A percentile compares a stretch with the other conserved stretches of the same genome.
Conservation (phyloP, 306 rosid genomes). For the Cucumis melo region DNA sequence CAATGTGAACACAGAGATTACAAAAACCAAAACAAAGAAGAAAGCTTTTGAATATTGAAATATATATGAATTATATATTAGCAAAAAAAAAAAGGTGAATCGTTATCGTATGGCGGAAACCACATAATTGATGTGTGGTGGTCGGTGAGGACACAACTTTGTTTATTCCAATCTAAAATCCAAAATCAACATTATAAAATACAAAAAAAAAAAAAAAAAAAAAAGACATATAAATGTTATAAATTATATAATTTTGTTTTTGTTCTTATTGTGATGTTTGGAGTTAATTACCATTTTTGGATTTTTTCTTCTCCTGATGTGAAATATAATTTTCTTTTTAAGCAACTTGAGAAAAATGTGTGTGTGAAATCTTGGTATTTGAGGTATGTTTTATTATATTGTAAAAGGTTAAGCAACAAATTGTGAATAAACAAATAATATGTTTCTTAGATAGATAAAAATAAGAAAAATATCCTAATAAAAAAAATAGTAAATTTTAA, state of each 20-base stretch:
- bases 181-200: not conserved
- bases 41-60: not conserved
- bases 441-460: too few species aligned
- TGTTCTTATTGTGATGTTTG: not conserved
- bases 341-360: not conserved
- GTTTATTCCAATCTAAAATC: not conserved
- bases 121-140: conserved; percentile 11
- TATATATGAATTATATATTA: not conserved
- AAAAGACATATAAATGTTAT: not conserved
- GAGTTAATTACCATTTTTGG: not conserved
- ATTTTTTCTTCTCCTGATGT: not conserved
- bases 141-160: conserved; percentile 8
- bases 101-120: conserved; percentile 2
- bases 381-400: too few species aligned
- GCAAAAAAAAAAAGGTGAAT: not conserved
- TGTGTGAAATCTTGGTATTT: too few species aligned
- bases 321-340: not conserved
- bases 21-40: not conserved
- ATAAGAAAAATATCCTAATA: too few species aligned
- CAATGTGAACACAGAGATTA: conserved; percentile 21
- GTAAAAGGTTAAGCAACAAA: too few species aligned
- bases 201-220: too few species aligned
- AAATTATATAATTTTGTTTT: not conserved
- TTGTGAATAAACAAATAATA: too few species aligned
- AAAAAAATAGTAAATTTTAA: too few species aligned